phyloP scores from a whole-genome alignment of 164 flowering plant species.

The Vitis riparia region DNA sequence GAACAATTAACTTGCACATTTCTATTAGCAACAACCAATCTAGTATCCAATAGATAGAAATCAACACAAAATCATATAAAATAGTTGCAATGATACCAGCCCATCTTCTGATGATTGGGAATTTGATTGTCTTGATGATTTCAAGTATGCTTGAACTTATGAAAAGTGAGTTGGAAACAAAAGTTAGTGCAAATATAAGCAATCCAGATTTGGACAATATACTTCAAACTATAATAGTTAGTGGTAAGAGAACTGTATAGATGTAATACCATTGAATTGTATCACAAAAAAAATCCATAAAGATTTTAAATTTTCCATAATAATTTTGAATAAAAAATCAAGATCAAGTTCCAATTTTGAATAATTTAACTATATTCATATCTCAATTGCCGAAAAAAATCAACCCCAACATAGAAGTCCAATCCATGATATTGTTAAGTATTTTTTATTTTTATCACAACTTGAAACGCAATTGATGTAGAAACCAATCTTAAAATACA shows the following conservation, averaged over 20 bases:
- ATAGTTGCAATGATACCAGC: slow-evolving; percentile 10
- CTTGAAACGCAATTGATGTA: not conserved
- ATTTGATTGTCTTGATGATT: slow-evolving; percentile 29
- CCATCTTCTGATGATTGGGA: slow-evolving; percentile 22
- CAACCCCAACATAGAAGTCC: no score
- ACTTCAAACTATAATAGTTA: no score
- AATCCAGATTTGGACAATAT: no score
- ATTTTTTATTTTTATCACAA: not conserved
- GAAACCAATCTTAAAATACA: not conserved
- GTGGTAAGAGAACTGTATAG: no score
- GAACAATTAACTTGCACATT: not conserved
- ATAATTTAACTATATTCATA: not conserved
- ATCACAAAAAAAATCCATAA: not conserved
- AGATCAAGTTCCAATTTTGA: not conserved
- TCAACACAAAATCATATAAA: not conserved
- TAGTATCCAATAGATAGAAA: not conserved
- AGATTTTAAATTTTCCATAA: not conserved
- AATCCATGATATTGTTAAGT: no score
- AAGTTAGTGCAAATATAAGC: not conserved
- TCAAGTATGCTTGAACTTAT: slow-evolving; percentile 27
- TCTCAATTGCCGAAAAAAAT: not conserved
- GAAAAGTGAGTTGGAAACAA: not conserved
- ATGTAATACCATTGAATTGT: not conserved
- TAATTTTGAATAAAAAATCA: no score
- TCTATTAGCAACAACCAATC: no score